A percentile compares a stretch with the other conserved stretches of the same genome.
phyloP scores from a whole-genome alignment of 1,139 yeast genomes.

The Zygosaccharomyces pseudobailii region DNA sequence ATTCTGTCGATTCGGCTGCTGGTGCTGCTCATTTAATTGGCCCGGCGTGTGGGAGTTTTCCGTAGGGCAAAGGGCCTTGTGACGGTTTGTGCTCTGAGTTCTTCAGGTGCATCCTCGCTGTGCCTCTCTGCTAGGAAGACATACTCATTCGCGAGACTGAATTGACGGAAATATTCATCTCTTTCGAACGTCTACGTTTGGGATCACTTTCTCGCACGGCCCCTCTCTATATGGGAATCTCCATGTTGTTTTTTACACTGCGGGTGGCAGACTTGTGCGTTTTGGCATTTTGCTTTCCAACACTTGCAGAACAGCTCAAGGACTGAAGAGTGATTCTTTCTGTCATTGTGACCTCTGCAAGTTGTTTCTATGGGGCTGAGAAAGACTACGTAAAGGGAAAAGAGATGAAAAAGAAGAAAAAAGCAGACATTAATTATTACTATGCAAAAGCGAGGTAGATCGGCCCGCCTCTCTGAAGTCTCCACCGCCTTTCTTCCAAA shows the following conservation, averaged over 20 bases:
- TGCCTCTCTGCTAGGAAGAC: not conserved
- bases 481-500: conserved; percentile 83
- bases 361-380: not conserved
- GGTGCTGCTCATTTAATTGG: not conserved
- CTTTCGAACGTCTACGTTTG: not conserved
- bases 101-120: not conserved
- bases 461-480: conserved; percentile 23
- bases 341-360: not conserved
- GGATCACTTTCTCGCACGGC: not conserved
- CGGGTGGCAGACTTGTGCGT: not conserved
- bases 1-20: not conserved
- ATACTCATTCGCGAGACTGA: not conserved
- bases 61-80: not conserved
- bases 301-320: not conserved
- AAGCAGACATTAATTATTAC: not conserved
- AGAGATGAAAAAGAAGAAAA: not conserved
- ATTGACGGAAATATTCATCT: not conserved
- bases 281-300: not conserved
- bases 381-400: not conserved
- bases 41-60: not conserved
- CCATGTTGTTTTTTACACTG: not conserved
- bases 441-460: not conserved
- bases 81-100: not conserved
- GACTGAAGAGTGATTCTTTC: not conserved
- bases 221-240: not conserved